phyloP scores from a whole-genome alignment of 257 asterid genomes.

The Jasminum sambac region DNA sequence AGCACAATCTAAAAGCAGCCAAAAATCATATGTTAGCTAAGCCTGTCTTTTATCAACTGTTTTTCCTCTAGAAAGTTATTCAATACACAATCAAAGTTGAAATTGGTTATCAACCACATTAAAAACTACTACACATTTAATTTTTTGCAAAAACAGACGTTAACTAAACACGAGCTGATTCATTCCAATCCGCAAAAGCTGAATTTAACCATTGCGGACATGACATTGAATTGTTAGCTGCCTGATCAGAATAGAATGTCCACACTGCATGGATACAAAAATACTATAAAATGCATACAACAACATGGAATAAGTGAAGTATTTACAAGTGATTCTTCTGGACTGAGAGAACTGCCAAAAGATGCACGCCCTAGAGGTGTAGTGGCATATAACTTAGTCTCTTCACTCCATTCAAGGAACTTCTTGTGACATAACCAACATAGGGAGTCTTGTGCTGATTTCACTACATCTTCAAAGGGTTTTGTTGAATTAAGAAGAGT shows the following conservation, averaged over 20 bases:
- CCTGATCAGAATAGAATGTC: slow-evolving; percentile 26
- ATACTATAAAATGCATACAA: slow-evolving; percentile 3
- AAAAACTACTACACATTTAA: too few relatives aligned
- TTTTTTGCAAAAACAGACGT: too few relatives aligned
- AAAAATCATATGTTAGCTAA: slow-evolving; percentile 24
- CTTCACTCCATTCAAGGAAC: slow-evolving; percentile 91
- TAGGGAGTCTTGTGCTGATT: slow-evolving; percentile 97
- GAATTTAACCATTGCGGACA: slow-evolving; percentile 23
- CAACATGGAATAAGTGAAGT: slow-evolving; percentile 18
- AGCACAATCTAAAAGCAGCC: slow-evolving; percentile 69
- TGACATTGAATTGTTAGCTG: slow-evolving; percentile 5
- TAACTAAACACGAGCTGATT: too few relatives aligned
- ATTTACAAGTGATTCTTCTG: slow-evolving; percentile 94
- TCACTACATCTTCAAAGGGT: slow-evolving; percentile 96
- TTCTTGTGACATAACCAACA: slow-evolving; percentile 90
- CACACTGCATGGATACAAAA: slow-evolving; percentile 21
- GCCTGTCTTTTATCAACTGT: too few relatives aligned
- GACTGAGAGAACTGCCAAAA: slow-evolving; percentile 95
- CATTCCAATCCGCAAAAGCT: slow-evolving; percentile 6
- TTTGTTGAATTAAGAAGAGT: slow-evolving; percentile 93
- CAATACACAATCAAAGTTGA: too few relatives aligned
- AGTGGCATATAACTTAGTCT: slow-evolving; percentile 78
- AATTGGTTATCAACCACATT: too few relatives aligned
- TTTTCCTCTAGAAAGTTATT: too few relatives aligned
- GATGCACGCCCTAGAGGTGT: slow-evolving; percentile 99